Evolutionary conservation across 495 filamentous ascomycete genomes (phyloP), one percentile per base, ranked within the genome.

Genomic region (Xylaria bambusicola): DNA sequence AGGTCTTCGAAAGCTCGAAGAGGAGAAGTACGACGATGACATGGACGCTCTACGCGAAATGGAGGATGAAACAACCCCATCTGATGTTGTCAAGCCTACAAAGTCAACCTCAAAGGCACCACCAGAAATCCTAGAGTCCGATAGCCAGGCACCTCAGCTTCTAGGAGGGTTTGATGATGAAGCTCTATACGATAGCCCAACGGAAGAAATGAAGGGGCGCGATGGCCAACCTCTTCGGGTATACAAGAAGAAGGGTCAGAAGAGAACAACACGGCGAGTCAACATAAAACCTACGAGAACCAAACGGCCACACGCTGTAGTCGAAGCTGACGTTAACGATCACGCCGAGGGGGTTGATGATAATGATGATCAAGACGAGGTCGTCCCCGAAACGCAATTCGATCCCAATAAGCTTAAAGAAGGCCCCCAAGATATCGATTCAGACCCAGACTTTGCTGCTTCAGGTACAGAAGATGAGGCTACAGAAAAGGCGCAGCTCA

Each of bases 181-280:
- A 56, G 69, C 58, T 13, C 55, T 71, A 24, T 82, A 83, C 47
- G 82, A 82, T 52, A 77, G 74, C 50, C 73, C 73, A 1, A 77
- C 78, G 2, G 75, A 80, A 12, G 78, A 80, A 20, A 61, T 60
- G 12, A 60, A 78, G 2, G 76, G 80, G 42, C 69, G 68, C 18
- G 57, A 73, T 26, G 83, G 82, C 1, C 74, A 78, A 10, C 80
- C 83, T 0, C 65, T 83, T 18, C 84, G 81, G 49, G 73, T 83
- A 2, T 97, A 86, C 77, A 97, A 96, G 77, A 98, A 98, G 81
- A 91, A 88, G 73, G 93, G 93, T 0, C 86, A 91, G 68, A 98
- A 98, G 74, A 82, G 93, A 41, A 91, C 89, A 33, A 96, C 93
- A 2, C 79, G 89, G 50, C 73, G 82, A 38, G 85, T 88, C n/a